A percentile compares a stretch with the other conserved stretches of the same genome.
Conservation (phyloP, 257 asterid genomes). For the Solanum gandarillasii region DNA sequence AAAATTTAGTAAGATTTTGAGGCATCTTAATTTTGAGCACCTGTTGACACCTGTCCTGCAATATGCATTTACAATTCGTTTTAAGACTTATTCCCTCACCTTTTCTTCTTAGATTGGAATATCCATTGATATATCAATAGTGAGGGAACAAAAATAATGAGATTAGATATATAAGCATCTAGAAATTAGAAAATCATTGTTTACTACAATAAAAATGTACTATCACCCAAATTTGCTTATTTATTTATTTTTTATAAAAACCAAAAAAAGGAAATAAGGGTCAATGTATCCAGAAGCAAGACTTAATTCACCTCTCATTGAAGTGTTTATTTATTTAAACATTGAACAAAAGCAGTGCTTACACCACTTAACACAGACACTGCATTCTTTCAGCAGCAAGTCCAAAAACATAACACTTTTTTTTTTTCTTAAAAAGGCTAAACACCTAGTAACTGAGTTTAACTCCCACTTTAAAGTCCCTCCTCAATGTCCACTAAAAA, state of each 20-base stretch:
- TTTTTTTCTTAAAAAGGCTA: not conserved
- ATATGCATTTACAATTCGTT: not conserved
- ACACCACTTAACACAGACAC: not conserved
- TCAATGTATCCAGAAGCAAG: not conserved
- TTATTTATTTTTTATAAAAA: no score
- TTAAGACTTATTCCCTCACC: not conserved
- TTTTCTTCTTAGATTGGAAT: not conserved
- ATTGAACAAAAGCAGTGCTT: not conserved
- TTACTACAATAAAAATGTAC: not conserved
- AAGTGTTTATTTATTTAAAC: not conserved
- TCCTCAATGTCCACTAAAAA: not conserved
- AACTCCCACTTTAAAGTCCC: not conserved
- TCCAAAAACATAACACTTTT: not conserved
- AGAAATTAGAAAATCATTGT: not conserved
- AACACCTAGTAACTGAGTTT: not conserved
- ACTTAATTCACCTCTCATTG: not conserved
- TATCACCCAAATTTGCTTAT: not conserved
- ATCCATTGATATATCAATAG: not conserved
- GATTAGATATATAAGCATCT: not conserved
- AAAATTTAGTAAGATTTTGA: not conserved
- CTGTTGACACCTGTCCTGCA: not conserved
- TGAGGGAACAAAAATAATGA: not conserved
- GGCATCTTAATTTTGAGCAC: not conserved
- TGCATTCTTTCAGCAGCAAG: not conserved
- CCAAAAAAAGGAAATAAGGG: not conserved